Evolutionary conservation across 495 filamentous ascomycete genomes (phyloP), one percentile per base, ranked within the genome.

Genomic region (Penicillium nucicola): DNA sequence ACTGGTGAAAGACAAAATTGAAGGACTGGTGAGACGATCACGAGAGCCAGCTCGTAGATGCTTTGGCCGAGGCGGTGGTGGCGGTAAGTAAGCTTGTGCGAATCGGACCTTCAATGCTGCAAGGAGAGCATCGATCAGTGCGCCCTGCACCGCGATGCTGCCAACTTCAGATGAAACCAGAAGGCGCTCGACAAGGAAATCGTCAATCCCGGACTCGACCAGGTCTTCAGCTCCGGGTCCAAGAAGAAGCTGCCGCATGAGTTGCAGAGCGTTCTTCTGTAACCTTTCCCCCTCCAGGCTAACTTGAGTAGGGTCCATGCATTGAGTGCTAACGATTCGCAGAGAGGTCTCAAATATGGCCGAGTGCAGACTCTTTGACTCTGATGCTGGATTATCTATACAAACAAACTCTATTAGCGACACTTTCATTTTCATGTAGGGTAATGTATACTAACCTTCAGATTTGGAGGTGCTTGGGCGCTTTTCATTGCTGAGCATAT

Each of bases 171-270:
- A 75, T 2, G 84, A 83, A 48, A 77, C 70, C 11, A 75, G 71
- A 22, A 97, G 77, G 43, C 80, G 80, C 20, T 86, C 85, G 53
- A 95, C 85, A 18, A 97, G 72, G 18, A 79, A 55, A 11, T 78
- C 68, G 61, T 96, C 90, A 30, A 96, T 74, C 40, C 88, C 83
- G 18, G 91, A 74, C 35, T 84, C 79, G 7, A 80, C 79, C 22
- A 95, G 62, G 11, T 79, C 72, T 43, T 82, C 73, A 19, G 85
- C 79, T 52, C 83, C 86, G 4, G 86, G 87, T 14, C 86, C 86
- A 9, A 87, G 65, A 13, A 92, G 78, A 46, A 95, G 81, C 55
- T 88, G 86, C 44, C 87, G 86, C 53, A 95, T 76, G 18, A 89
- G 78, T 9, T 81, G 77, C 28, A 95, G 72, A 4, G 90, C 80